Conservation (phyloP, 371 early-diverging fungal genomes). For the Chytridium lagenaria region DNA sequence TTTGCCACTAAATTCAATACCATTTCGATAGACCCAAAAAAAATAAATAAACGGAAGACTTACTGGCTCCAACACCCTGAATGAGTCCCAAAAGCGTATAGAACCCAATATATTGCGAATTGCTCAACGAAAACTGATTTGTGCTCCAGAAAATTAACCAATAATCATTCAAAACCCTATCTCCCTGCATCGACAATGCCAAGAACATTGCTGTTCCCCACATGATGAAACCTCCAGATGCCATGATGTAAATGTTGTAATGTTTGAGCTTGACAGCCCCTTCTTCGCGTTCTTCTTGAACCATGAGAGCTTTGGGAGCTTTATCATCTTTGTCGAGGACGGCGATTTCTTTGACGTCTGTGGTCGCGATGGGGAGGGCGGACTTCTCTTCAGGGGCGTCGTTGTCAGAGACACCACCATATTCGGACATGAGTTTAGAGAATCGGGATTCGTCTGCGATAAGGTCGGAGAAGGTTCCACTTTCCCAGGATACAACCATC, state of each 20-base stretch:
- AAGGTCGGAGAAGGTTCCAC: conserved; percentile 30
- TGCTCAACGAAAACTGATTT: not conserved
- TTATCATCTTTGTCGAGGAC: too few species aligned
- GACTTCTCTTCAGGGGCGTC: not conserved
- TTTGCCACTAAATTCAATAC: not conserved
- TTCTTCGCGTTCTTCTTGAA: conserved; percentile 18
- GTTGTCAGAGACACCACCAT: conserved; percentile 44
- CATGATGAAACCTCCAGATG: conserved; percentile 12
- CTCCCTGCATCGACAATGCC: not conserved
- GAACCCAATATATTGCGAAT: not conserved
- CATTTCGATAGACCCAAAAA: too few species aligned
- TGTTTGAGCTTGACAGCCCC: conserved; percentile 19
- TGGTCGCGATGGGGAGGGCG: too few species aligned
- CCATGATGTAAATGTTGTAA: conserved; percentile 17
- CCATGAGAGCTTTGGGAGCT: conserved; percentile 21
- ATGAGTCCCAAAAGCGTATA: not conserved
- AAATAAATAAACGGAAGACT: not conserved
- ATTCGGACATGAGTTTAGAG: conserved; percentile 49
- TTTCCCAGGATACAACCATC: conserved; percentile 27
- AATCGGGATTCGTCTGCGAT: conserved; percentile 40
- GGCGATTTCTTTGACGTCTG: too few species aligned
- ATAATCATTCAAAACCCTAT: conserved; percentile 11
- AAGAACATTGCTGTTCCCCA: not conserved
- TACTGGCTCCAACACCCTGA: not conserved
- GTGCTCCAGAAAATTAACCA: conserved; percentile 12